Conservation (phyloP, 768 basidiomycete genomes). For the Tubosaeta sp. region DNA sequence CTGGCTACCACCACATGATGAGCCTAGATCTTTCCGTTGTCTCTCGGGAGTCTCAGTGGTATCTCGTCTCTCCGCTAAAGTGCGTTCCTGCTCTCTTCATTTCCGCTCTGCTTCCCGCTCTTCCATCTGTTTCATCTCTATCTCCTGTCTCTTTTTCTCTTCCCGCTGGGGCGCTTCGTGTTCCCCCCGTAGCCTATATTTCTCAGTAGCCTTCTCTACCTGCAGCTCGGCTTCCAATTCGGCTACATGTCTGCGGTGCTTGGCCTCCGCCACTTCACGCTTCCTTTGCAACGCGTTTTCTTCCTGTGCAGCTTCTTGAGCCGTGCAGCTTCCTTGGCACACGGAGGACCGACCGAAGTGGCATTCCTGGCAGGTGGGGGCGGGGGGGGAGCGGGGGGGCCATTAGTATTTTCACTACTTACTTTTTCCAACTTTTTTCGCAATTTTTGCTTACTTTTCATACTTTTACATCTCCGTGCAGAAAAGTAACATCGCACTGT, state of each 20-base stretch:
- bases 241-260: slow-evolving; percentile 37
- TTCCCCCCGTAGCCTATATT: not conserved
- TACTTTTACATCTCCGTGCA: no score
- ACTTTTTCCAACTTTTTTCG: no score
- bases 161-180: not conserved
- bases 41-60: no score
- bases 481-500: no score
- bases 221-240: slow-evolving; percentile 39
- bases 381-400: no score
- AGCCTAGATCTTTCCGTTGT: no score
- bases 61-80: no score
- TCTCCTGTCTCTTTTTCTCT: not conserved
- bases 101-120: no score
- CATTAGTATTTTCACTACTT: no score
- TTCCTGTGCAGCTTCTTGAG: slow-evolving; percentile 16
- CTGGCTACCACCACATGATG: no score
- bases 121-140: not conserved
- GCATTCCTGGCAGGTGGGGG: slow-evolving; percentile 32
- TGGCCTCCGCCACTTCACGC: slow-evolving; percentile 40
- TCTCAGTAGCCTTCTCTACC: not conserved
- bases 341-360: slow-evolving; percentile 34
- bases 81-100: no score
- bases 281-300: slow-evolving; percentile 37
- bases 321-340: slow-evolving; percentile 25
- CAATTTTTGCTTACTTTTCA: no score